phyloP scores from a whole-genome alignment of 345 rosid genomes.

The Bruguiera gymnorhiza region DNA sequence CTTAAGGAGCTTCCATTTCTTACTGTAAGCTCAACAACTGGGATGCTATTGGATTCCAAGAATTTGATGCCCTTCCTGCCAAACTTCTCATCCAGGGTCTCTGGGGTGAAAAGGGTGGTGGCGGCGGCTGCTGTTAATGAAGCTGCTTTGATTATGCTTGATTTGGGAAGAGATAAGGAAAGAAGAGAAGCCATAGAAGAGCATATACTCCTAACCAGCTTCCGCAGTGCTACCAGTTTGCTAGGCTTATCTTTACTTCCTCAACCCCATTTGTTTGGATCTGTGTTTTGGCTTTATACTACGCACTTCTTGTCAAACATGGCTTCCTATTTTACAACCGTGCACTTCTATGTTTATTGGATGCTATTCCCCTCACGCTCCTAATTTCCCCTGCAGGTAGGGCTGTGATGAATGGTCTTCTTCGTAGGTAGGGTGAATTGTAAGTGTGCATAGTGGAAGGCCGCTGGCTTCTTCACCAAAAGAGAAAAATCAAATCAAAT shows the following conservation, averaged over 20 bases:
- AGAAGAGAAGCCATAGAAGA: conserved; percentile 60
- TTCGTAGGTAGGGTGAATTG: too few species aligned
- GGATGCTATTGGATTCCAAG: conserved; percentile 46
- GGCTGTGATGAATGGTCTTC: too few species aligned
- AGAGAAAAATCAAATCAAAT: too few species aligned
- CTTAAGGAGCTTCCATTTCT: conserved; percentile 75
- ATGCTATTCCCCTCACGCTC: too few species aligned
- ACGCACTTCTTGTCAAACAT: not conserved
- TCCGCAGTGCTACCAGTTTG: conserved; percentile 26
- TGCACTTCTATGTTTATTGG: too few species aligned
- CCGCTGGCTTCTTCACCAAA: too few species aligned
- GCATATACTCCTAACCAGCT: conserved; percentile 16
- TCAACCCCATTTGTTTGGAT: conserved; percentile 23
- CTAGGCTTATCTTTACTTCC: conserved; percentile 37
- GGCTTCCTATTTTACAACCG: too few species aligned
- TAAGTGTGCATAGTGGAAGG: too few species aligned
- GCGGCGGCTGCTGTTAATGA: conserved; percentile 22
- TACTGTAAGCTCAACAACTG: conserved; percentile 62
- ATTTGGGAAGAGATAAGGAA: conserved; percentile 53
- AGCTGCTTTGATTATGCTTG: conserved; percentile 38
- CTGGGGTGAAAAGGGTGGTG: conserved; percentile 31
- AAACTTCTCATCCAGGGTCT: conserved; percentile 53
- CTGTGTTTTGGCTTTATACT: conserved; percentile 23
- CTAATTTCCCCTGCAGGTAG: too few species aligned
- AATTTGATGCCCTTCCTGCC: conserved; percentile 80